phyloP scores from a whole-genome alignment of 345 rosid species.

The Tarenaya hassleriana region DNA sequence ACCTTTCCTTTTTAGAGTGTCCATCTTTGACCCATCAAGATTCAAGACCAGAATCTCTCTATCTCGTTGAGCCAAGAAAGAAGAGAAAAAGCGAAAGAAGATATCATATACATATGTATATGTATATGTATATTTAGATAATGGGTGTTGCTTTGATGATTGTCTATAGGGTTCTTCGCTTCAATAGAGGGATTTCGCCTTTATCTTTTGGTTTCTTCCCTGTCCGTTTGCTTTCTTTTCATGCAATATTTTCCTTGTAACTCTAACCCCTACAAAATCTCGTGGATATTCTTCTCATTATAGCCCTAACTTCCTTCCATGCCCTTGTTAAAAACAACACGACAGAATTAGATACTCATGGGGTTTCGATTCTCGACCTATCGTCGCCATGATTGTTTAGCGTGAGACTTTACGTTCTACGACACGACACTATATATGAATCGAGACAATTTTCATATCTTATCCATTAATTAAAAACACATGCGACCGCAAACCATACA shows the following conservation, averaged over 20 bases:
- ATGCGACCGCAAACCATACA: slow-evolving; percentile 31
- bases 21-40: slow-evolving; percentile 33
- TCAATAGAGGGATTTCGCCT: slow-evolving; percentile 29
- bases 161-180: slow-evolving; percentile 28
- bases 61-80: slow-evolving; percentile 25
- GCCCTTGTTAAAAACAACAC: slow-evolving; percentile 27
- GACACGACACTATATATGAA: too few species aligned
- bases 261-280: slow-evolving; percentile 25
- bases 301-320: slow-evolving; percentile 23
- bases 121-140: slow-evolving; percentile 20
- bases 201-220: slow-evolving; percentile 33
- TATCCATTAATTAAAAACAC: too few species aligned
- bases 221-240: slow-evolving; percentile 31
- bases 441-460: too few species aligned
- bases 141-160: slow-evolving; percentile 29
- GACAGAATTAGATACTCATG: slow-evolving; percentile 27
- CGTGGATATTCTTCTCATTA: slow-evolving; percentile 31
- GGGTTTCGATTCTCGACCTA: slow-evolving; percentile 24
- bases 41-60: slow-evolving; percentile 25
- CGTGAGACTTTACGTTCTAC: too few species aligned
- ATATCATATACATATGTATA: slow-evolving; percentile 1
- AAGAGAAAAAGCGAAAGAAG: slow-evolving; percentile 4
- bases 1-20: slow-evolving; percentile 33
- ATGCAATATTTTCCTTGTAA: too few species aligned
- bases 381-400: slow-evolving; percentile 10